Conservation (phyloP, 2,329 filamentous ascomycete species). For the Fusarium longipes region DNA sequence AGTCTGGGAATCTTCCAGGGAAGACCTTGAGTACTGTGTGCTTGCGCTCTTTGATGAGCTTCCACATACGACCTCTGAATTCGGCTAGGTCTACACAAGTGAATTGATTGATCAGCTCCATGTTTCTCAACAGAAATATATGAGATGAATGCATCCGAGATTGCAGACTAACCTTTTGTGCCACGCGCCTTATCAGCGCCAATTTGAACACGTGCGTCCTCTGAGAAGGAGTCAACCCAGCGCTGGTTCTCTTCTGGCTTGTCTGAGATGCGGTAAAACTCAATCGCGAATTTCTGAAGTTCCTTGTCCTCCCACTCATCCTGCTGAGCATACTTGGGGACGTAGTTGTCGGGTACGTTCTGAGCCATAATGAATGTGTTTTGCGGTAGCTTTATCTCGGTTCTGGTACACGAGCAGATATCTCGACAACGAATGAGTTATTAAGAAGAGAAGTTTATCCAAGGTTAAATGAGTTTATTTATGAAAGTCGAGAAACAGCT, state of each 20-base stretch:
- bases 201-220: slow-evolving; percentile 57
- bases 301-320: slow-evolving; percentile 48
- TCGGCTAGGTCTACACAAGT: slow-evolving; percentile 53
- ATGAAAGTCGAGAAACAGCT: slow-evolving; percentile 4
- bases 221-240: slow-evolving; percentile 57
- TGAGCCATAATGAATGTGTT: slow-evolving; percentile 29
- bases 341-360: slow-evolving; percentile 44
- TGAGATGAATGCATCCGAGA: slow-evolving; percentile 3
- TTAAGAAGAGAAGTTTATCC: not conserved
- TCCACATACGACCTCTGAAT: slow-evolving; percentile 59
- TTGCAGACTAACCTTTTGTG: slow-evolving; percentile 46
- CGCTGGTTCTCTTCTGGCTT: slow-evolving; percentile 54
- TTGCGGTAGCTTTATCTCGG: not conserved
- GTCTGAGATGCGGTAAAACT: slow-evolving; percentile 60
- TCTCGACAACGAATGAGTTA: not conserved
- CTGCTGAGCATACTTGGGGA: slow-evolving; percentile 49
- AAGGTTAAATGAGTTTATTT: not conserved
- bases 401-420: not conserved
- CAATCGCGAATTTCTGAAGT: slow-evolving; percentile 54
- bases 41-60: slow-evolving; percentile 52
- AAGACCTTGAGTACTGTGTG: slow-evolving; percentile 58
- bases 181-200: slow-evolving; percentile 55
- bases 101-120: slow-evolving; percentile 1
- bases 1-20: slow-evolving; percentile 51
- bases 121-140: not conserved